Percentiles rank a stretch among this genome's conserved stretches.
These are phyloP conservation scores for Wickerhamomyces sp. DNA, from an alignment of 1,139 yeast genomes.

Conservation along the genomic window DNA sequence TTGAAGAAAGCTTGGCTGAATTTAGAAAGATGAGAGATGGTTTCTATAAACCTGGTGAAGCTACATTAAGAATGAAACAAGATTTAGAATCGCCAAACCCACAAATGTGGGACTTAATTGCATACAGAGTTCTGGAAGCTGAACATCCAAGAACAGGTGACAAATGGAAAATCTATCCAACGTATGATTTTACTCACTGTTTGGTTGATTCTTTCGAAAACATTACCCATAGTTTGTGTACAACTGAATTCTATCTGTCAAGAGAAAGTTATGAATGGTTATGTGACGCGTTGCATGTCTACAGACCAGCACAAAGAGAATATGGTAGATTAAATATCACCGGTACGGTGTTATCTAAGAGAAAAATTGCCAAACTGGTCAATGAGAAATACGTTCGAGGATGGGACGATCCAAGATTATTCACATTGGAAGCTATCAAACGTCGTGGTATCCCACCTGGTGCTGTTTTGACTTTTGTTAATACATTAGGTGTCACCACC, in stretches of 20 bases:
- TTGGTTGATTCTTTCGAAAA: slow-evolving; percentile 96
- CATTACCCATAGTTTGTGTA: slow-evolving; percentile 91
- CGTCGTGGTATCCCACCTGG: slow-evolving; percentile 99
- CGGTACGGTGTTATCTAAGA: slow-evolving; percentile 90
- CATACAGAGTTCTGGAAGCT: slow-evolving; percentile 92
- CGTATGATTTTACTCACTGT: slow-evolving; percentile 98
- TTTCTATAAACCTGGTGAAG: slow-evolving; percentile 81
- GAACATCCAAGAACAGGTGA: slow-evolving; percentile 95
- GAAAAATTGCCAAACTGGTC: slow-evolving; percentile 92
- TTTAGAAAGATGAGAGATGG: slow-evolving; percentile 94
- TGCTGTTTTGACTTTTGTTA: slow-evolving; percentile 86
- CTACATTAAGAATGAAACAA: slow-evolving; percentile 95
- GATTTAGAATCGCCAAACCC: slow-evolving; percentile 90
- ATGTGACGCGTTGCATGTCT: slow-evolving; percentile 91
- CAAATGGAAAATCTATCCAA: slow-evolving; percentile 97
- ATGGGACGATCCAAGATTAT: slow-evolving; percentile 98
- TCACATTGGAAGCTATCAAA: slow-evolving; percentile 88
- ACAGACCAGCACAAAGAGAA: slow-evolving; percentile 98
- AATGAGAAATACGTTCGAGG: slow-evolving; percentile 79
- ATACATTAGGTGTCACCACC: slow-evolving; percentile 95
- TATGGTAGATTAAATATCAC: slow-evolving; percentile 94
- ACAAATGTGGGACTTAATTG: slow-evolving; percentile 99
- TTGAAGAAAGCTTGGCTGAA: slow-evolving; percentile 70
- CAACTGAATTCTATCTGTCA: slow-evolving; percentile 87
- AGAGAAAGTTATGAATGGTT: slow-evolving; percentile 98